Conservation (phyloP, 78 protist genomes). For the Dictyostelium capitatum region DNA sequence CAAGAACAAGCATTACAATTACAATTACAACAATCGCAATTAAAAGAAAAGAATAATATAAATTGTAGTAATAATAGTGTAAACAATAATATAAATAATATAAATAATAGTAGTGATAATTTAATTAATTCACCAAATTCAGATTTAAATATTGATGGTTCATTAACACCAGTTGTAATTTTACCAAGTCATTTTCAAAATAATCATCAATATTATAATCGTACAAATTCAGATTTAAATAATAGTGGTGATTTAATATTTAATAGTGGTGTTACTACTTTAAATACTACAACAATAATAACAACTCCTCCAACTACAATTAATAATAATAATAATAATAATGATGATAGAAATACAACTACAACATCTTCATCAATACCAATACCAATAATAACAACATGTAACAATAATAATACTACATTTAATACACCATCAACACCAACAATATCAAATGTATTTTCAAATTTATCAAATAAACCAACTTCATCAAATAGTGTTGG, state of each 20-base stretch:
- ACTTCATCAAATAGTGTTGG: constrained; percentile 11
- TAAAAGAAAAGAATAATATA: background rate
- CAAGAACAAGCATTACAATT: background rate
- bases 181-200: background rate
- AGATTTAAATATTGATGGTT: too few relatives aligned
- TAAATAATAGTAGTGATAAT: background rate
- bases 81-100: background rate
- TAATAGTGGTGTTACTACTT: background rate
- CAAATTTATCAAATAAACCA: background rate
- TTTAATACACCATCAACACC: constrained; percentile 23
- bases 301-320: too few relatives aligned
- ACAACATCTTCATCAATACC: background rate
- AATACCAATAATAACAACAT: background rate
- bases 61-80: background rate
- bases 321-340: background rate
- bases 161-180: background rate
- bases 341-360: background rate
- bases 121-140: too few relatives aligned
- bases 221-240: background rate
- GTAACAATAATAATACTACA: background rate
- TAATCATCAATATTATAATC: background rate
- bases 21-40: background rate
- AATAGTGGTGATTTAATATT: background rate
- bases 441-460: background rate
- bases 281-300: too few relatives aligned